phyloP scores from a whole-genome alignment of 1,284 basidiomycete genomes.

The Ustilago hordei region DNA sequence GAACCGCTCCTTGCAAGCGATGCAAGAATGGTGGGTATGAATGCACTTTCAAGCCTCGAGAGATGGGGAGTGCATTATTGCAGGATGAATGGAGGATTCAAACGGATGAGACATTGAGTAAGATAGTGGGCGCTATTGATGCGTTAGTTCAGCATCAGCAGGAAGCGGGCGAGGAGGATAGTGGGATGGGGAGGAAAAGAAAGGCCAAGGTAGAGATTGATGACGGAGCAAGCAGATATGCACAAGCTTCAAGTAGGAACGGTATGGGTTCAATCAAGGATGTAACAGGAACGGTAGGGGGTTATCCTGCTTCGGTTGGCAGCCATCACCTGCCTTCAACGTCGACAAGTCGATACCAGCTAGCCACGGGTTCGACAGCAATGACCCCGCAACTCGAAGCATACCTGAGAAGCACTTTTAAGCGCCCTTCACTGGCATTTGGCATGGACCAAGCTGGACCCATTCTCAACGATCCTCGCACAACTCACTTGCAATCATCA shows the following conservation, averaged over 20 bases:
- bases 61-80: conserved; percentile 13
- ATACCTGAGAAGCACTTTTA: not conserved
- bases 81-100: conserved; percentile 37
- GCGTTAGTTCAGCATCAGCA: conserved; percentile 24
- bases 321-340: not conserved
- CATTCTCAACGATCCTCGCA: not conserved
- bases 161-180: not conserved
- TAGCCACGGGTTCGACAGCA: not conserved
- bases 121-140: conserved; percentile 27
- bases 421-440: not conserved
- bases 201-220: not conserved
- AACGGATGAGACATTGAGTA: conserved; percentile 40
- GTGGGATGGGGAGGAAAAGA: conserved; percentile 5
- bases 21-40: conserved; percentile 37
- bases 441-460: not conserved
- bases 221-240: not conserved
- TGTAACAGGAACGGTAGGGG: too few relatives aligned
- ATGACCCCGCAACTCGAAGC: not conserved
- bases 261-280: not conserved
- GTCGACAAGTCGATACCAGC: not conserved
- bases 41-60: conserved; percentile 34
- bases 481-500: not conserved
- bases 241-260: not conserved
- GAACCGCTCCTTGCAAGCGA: conserved; percentile 27
- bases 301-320: not conserved